A percentile compares a stretch with the other conserved stretches of the same genome.
phyloP scores from a whole-genome alignment of 2,329 filamentous ascomycete species.

The Penicillium freii region DNA sequence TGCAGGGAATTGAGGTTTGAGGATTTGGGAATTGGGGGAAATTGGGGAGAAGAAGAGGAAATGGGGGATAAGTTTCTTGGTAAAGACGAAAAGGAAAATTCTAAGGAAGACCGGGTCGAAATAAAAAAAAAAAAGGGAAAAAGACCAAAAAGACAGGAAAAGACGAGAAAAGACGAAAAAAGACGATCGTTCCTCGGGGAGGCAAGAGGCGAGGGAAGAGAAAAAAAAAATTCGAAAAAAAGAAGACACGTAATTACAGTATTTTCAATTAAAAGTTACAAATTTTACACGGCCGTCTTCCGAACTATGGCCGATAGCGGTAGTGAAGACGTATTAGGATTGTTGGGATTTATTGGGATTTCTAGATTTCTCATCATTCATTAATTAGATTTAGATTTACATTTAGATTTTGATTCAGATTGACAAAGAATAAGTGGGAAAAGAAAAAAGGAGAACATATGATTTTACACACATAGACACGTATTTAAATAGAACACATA shows the following conservation, averaged over 20 bases:
- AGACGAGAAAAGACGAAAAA: slow-evolving; percentile 19
- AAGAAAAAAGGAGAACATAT: neutral
- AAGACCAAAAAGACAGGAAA: slow-evolving; percentile 9
- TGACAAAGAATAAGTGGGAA: neutral
- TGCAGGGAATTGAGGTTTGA: neutral
- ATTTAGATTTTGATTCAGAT: neutral
- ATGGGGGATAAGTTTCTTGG: slow-evolving; percentile 14
- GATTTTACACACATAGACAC: neutral
- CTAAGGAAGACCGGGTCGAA: slow-evolving; percentile 21
- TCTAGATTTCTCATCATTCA: neutral
- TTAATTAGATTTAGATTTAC: too few relatives aligned
- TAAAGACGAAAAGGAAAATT: slow-evolving; percentile 15
- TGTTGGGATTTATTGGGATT: neutral
- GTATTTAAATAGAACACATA: neutral
- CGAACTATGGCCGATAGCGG: slow-evolving; percentile 13
- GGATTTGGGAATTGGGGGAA: slow-evolving; percentile 3
- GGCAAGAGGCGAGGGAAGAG: slow-evolving; percentile 25
- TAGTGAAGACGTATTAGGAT: neutral
- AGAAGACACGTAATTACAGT: slow-evolving; percentile 8
- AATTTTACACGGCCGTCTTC: slow-evolving; percentile 11
- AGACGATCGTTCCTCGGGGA: slow-evolving; percentile 27
- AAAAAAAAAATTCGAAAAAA: slow-evolving; percentile 8
- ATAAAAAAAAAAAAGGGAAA: slow-evolving; percentile 16
- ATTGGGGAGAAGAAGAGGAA: slow-evolving; percentile 5
- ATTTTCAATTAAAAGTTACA: neutral